Conservation (phyloP, 352 stramenopile genomes). For the Plasmopara viticola region DNA sequence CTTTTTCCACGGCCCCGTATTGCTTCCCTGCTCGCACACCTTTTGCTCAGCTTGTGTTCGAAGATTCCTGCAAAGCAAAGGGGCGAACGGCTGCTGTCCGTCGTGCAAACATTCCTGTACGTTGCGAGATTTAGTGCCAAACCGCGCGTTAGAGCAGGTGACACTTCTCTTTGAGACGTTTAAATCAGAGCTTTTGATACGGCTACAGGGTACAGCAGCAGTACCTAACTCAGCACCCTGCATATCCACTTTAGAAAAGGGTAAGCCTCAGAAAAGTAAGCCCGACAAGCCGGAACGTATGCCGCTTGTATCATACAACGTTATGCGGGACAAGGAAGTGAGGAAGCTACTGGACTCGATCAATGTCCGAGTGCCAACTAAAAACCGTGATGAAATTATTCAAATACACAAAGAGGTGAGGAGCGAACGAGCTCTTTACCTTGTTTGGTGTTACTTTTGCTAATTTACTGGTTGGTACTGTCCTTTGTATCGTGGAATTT, state of each 20-base stretch:
- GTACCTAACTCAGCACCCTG: conserved; percentile 10
- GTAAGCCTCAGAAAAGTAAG: conserved; percentile 15
- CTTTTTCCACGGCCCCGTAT: conserved; percentile 75
- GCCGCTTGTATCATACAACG: conserved; percentile 74
- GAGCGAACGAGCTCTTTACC: background rate
- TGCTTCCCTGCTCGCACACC: conserved; percentile 71
- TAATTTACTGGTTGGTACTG: conserved; percentile 1
- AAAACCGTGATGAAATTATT: conserved; percentile 81
- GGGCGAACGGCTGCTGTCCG: conserved; percentile 64
- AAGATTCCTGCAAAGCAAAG: conserved; percentile 66
- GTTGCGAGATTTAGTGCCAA: conserved; percentile 53
- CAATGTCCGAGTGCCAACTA: conserved; percentile 48
- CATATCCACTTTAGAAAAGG: conserved; percentile 20
- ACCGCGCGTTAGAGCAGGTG: conserved; percentile 70
- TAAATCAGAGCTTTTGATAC: conserved; percentile 57
- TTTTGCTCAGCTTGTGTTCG: conserved; percentile 84
- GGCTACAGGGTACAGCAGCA: conserved; percentile 20
- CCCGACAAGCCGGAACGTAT: conserved; percentile 47
- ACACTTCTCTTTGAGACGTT: conserved; percentile 55
- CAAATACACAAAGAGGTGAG: conserved; percentile 84
- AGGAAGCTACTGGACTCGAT: conserved; percentile 67
- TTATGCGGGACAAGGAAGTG: conserved; percentile 84
- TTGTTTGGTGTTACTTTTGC: conserved; percentile 6
- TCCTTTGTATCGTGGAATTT: conserved; percentile 2
- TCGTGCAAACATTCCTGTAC: conserved; percentile 71